Conservation (phyloP, 352 stramenopile genomes). For the Albugo laibachii region DNA sequence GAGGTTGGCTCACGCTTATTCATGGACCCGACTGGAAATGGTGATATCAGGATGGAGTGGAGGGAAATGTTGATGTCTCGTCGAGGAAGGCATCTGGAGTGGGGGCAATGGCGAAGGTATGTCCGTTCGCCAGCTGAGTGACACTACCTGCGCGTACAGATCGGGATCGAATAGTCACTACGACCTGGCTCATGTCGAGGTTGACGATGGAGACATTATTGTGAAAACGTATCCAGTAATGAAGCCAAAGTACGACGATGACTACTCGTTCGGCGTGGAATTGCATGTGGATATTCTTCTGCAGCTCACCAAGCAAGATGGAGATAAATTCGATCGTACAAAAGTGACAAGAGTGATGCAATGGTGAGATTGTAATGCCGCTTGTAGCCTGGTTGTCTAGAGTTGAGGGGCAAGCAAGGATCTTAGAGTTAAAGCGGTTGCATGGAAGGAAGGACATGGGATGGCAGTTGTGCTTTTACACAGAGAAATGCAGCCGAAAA, state of each 20-base stretch:
- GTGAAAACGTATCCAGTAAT: slow-evolving; percentile 44
- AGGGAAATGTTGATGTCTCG: slow-evolving; percentile 60
- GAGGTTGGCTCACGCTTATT: slow-evolving; percentile 71
- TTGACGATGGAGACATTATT: slow-evolving; percentile 57
- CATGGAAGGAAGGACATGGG: slow-evolving; percentile 72
- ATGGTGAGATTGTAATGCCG: slow-evolving; percentile 65
- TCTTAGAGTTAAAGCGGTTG: slow-evolving; percentile 49
- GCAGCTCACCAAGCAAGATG: slow-evolving; percentile 24
- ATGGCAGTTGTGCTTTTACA: slow-evolving; percentile 71
- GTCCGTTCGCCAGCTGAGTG: slow-evolving; percentile 75
- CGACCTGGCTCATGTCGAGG: slow-evolving; percentile 68
- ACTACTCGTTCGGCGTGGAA: slow-evolving; percentile 51
- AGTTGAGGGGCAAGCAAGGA: slow-evolving; percentile 27
- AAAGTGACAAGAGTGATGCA: slow-evolving; percentile 52
- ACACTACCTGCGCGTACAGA: slow-evolving; percentile 73
- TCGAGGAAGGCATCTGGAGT: slow-evolving; percentile 76
- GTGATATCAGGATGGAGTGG: slow-evolving; percentile 72
- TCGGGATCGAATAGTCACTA: slow-evolving; percentile 78
- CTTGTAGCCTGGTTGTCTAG: slow-evolving; percentile 35
- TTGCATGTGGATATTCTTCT: slow-evolving; percentile 61
- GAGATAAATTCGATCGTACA: not conserved
- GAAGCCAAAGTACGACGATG: slow-evolving; percentile 44
- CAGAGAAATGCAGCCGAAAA: slow-evolving; percentile 72
- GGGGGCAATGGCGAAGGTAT: slow-evolving; percentile 76
- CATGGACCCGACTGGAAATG: slow-evolving; percentile 80